Conservation (phyloP, 192 early-diverging fungal genomes). For the Coemansia sp. region DNA sequence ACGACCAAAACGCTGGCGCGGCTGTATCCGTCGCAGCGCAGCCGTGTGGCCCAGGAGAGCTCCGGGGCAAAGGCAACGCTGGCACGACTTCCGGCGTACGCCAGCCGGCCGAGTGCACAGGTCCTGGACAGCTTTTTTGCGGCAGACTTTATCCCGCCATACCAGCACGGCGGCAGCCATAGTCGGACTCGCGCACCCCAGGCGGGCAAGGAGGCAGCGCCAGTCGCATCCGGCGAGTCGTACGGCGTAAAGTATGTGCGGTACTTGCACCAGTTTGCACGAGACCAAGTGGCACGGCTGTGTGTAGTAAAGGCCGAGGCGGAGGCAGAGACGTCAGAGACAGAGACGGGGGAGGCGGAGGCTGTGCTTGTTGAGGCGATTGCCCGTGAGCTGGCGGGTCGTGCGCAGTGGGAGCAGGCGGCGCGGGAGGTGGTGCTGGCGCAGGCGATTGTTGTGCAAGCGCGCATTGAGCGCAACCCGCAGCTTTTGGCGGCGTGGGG, state of each 20-base stretch:
- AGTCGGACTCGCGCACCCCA: neutral
- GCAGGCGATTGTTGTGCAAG: conserved; percentile 24
- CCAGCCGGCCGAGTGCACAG: neutral
- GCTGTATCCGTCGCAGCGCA: conserved; percentile 19
- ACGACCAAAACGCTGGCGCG: conserved; percentile 30
- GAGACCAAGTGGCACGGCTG: conserved; percentile 4
- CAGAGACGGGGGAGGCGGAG: neutral
- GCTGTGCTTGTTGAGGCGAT: neutral
- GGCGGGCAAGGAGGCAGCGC: neutral
- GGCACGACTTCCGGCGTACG: neutral
- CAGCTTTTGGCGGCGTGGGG: neutral
- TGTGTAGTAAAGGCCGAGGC: neutral
- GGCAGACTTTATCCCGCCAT: conserved; percentile 44
- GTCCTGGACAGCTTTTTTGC: conserved; percentile 43
- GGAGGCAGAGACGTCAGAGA: conserved; percentile 1
- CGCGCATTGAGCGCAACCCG: conserved; percentile 8
- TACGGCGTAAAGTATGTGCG: conserved; percentile 37
- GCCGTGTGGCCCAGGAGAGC: neutral
- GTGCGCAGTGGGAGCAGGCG: conserved; percentile 7
- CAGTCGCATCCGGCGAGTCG: conserved; percentile 13
- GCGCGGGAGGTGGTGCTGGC: conserved; percentile 32
- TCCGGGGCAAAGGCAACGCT: neutral
- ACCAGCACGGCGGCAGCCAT: neutral
- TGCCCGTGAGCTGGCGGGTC: neutral
- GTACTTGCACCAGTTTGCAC: conserved; percentile 18